These are phyloP conservation scores for Prunus campanulata DNA, from an alignment of 306 rosid genomes.

Conservation along the genomic window DNA sequence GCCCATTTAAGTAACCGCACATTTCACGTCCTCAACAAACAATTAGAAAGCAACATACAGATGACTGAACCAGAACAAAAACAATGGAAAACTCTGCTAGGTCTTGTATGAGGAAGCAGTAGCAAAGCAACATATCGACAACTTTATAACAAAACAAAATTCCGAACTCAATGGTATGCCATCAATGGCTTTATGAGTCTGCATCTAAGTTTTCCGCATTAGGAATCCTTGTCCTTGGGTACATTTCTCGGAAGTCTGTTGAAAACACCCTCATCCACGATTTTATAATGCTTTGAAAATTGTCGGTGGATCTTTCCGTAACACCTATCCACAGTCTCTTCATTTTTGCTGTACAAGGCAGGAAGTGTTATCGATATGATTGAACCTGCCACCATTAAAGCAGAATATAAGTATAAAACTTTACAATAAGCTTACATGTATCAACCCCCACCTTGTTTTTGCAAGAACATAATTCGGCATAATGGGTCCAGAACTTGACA, in stretches of 20 bases:
- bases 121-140: neutral
- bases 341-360: constrained; percentile 64
- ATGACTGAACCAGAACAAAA: neutral
- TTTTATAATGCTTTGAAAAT: constrained; percentile 76
- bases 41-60: neutral
- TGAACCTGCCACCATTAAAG: constrained; percentile 56
- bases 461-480: neutral
- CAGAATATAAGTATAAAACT: constrained; percentile 14
- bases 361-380: constrained; percentile 65
- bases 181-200: neutral
- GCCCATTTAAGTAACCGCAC: neutral
- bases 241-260: constrained; percentile 60
- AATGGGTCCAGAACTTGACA: neutral
- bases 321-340: constrained; percentile 50
- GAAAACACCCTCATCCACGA: constrained; percentile 74
- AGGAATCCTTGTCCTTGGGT: constrained; percentile 66
- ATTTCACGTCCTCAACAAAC: neutral
- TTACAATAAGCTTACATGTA: neutral
- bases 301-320: constrained; percentile 60
- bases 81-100: neutral
- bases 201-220: constrained; percentile 2
- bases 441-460: neutral
- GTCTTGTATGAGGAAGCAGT: neutral
- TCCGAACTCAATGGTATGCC: neutral
- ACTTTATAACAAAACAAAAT: neutral